Percentiles rank a stretch among this genome's conserved stretches.
These are phyloP conservation scores for Cyathus pygmaeus DNA, from an alignment of 1,284 basidiomycete genomes.

Conservation along the genomic window DNA sequence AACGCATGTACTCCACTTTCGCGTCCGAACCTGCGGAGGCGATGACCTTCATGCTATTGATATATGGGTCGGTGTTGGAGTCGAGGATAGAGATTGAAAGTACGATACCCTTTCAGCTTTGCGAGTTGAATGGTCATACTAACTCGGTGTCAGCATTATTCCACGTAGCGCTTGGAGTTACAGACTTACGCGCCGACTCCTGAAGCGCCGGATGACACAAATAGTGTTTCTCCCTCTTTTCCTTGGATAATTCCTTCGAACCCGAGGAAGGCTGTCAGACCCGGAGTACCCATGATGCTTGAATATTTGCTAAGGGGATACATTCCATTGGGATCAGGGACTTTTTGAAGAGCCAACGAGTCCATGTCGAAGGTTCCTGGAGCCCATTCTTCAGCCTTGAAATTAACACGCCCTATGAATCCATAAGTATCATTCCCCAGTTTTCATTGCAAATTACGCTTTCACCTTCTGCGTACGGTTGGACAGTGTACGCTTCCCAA, in stretches of 20 bases:
- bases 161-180: background rate
- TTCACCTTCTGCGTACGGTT: conserved; percentile 33
- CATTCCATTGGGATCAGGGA: conserved; percentile 31
- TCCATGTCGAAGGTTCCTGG: conserved; percentile 35
- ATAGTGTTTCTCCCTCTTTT: conserved; percentile 14
- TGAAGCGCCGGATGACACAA: conserved; percentile 1
- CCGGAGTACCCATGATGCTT: conserved; percentile 32
- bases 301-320: conserved; percentile 31
- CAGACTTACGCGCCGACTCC: background rate
- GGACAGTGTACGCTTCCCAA: conserved; percentile 39
- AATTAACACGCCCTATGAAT: conserved; percentile 23
- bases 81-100: background rate
- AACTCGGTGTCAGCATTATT: background rate
- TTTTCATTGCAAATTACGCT: background rate
- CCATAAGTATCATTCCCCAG: background rate
- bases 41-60: conserved; percentile 62
- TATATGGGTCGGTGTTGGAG: background rate
- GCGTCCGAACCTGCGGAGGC: conserved; percentile 69
- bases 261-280: conserved; percentile 31
- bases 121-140: conserved; percentile 57
- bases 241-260: conserved; percentile 26
- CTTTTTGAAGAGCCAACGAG: conserved; percentile 26
- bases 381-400: conserved; percentile 22
- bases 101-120: conserved; percentile 48
- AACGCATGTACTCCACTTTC: conserved; percentile 65